phyloP scores from a whole-genome alignment of 2,329 filamentous ascomycete genomes.

The Nemania sp. region DNA sequence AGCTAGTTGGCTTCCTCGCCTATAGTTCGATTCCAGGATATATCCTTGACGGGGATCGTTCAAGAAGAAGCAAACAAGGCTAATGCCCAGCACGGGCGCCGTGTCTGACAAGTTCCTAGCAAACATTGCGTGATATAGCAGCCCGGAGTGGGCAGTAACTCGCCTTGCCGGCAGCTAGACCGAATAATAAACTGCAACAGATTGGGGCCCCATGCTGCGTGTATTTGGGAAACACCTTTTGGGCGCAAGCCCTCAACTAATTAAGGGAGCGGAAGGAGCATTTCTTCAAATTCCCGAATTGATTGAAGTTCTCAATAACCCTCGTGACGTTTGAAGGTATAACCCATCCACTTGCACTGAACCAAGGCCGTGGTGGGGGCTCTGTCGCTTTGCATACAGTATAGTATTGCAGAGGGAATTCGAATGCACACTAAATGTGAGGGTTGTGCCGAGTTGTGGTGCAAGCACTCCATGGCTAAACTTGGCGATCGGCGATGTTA shows the following conservation, averaged over 20 bases:
- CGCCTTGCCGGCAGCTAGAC: background rate
- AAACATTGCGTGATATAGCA: background rate
- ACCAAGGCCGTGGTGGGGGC: background rate
- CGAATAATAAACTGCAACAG: background rate
- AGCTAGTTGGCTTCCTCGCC: too few species aligned
- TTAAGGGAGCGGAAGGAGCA: background rate
- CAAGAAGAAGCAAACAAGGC: background rate
- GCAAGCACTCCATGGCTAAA: background rate
- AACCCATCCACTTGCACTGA: background rate
- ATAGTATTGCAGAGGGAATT: background rate
- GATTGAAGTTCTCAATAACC: background rate
- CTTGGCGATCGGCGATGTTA: conserved; percentile 2
- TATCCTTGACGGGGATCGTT: background rate
- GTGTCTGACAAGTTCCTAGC: background rate
- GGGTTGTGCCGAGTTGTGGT: background rate
- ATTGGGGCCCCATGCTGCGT: background rate
- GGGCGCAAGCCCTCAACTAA: background rate
- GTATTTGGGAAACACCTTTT: background rate
- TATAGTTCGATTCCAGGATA: background rate
- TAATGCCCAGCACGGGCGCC: background rate
- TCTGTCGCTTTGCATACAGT: background rate
- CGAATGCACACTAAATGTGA: background rate
- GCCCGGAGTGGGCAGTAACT: background rate
- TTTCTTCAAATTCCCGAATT: background rate
- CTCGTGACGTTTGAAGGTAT: background rate